Evolutionary conservation across 169 alveolate genomes (phyloP).

Genomic region (Babesia gibsoni): DNA sequence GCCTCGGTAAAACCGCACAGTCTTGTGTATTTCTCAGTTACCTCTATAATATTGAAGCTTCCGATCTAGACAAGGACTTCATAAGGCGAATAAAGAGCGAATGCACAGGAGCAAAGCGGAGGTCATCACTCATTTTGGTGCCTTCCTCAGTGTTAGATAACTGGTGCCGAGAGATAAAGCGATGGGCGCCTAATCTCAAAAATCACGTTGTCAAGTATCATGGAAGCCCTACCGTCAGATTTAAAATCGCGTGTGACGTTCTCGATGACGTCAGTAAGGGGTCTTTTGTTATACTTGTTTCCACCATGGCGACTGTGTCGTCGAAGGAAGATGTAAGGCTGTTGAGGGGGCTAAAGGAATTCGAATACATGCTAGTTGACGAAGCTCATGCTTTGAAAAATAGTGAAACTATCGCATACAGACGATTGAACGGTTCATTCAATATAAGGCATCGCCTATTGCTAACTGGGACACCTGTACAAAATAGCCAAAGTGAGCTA

Average conservation of each 20-base stretch:
- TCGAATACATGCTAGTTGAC: constrained; percentile 86
- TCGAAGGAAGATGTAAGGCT: constrained; percentile 56
- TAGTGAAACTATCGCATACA: constrained; percentile 82
- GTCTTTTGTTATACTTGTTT: constrained; percentile 26
- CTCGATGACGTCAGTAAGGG: constrained; percentile 44
- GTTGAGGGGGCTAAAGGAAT: constrained; percentile 50
- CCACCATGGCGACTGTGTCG: constrained; percentile 46
- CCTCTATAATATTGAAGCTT: constrained; percentile 1
- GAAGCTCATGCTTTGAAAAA: constrained; percentile 92
- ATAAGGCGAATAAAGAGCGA: background rate
- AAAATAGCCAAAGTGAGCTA: constrained; percentile 84
- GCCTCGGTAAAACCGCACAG: constrained; percentile 90
- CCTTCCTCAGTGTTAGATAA: constrained; percentile 83
- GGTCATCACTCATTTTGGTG: constrained; percentile 76
- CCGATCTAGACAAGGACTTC: background rate
- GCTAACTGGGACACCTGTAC: constrained; percentile 89
- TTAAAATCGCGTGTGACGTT: constrained; percentile 55
- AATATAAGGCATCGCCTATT: constrained; percentile 80
- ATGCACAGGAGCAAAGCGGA: constrained; percentile 7
- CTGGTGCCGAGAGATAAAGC: constrained; percentile 80
- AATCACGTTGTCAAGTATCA: constrained; percentile 74
- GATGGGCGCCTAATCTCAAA: constrained; percentile 83
- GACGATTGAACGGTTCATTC: constrained; percentile 76
- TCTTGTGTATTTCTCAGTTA: constrained; percentile 76
- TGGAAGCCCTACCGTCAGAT: constrained; percentile 75